These are phyloP conservation scores for Colletotrichum sp. DNA, from an alignment of 2,329 filamentous ascomycete genomes.

Conservation along the genomic window DNA sequence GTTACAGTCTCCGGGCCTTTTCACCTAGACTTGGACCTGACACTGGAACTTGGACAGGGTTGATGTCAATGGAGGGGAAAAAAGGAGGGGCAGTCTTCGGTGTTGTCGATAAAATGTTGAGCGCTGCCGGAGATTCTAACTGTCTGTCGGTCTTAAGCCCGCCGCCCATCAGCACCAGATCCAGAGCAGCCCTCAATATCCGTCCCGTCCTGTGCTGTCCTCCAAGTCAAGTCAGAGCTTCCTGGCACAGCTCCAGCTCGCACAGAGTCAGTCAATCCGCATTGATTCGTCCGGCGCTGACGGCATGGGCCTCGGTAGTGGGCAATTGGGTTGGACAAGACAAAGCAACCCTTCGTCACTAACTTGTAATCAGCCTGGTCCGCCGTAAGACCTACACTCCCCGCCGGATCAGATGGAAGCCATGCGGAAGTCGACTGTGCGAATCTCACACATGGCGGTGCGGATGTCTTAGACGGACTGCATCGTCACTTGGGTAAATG, in stretches of 20 bases:
- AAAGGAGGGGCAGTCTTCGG: slow-evolving; percentile 9
- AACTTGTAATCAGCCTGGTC: neutral
- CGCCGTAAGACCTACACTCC: neutral
- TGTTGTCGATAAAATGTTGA: slow-evolving; percentile 18
- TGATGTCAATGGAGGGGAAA: slow-evolving; percentile 20
- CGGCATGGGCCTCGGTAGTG: slow-evolving; percentile 7
- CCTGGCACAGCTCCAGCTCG: slow-evolving; percentile 11
- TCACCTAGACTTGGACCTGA: neutral
- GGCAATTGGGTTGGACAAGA: neutral
- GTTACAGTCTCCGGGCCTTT: neutral
- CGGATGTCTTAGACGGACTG: neutral
- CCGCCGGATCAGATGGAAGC: neutral
- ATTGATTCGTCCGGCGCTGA: slow-evolving; percentile 14
- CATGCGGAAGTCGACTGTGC: neutral
- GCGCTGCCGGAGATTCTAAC: slow-evolving; percentile 13
- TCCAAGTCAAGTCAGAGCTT: slow-evolving; percentile 6
- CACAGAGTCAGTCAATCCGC: slow-evolving; percentile 16
- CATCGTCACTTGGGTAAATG: neutral
- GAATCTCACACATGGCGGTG: neutral
- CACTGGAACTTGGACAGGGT: slow-evolving; percentile 16
- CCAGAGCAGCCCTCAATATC: neutral
- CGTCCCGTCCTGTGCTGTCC: neutral
- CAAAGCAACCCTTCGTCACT: neutral
- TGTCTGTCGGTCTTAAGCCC: slow-evolving; percentile 15
- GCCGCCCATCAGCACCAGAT: neutral